Evolutionary conservation across 768 basidiomycete genomes (phyloP).

Genomic region (Arthromyces matolae): DNA sequence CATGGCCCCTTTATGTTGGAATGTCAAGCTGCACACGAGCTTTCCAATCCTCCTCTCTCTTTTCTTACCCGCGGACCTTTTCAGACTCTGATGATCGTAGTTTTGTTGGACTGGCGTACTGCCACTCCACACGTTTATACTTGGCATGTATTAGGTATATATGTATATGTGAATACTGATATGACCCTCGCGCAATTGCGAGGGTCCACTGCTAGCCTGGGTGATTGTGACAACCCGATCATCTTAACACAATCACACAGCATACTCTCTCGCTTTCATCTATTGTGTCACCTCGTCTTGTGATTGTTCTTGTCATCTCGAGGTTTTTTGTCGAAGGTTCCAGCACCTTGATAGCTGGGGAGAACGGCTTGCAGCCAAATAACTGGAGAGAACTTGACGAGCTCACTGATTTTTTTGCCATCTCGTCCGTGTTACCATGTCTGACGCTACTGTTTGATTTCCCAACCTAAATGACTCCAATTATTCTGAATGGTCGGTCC

Average conservation of each 20-base stretch:
- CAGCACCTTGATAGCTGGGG: slow-evolving; percentile 10
- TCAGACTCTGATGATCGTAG: too few relatives aligned
- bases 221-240: too few relatives aligned
- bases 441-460: slow-evolving; percentile 5
- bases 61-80: too few relatives aligned
- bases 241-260: slow-evolving; percentile 1
- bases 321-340: slow-evolving; percentile 3
- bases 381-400: background rate
- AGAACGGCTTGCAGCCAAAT: background rate
- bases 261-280: slow-evolving; percentile 1
- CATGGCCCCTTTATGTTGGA: too few relatives aligned
- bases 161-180: too few relatives aligned
- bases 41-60: too few relatives aligned
- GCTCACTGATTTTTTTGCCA: background rate
- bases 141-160: too few relatives aligned
- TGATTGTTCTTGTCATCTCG: background rate
- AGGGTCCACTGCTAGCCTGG: too few relatives aligned
- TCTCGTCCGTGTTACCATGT: background rate
- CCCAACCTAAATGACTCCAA: slow-evolving; percentile 20
- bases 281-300: background rate
- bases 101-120: too few relatives aligned
- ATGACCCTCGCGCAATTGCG: too few relatives aligned
- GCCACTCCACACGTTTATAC: too few relatives aligned
- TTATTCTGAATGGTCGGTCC: slow-evolving; percentile 22
- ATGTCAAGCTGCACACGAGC: too few relatives aligned